These are phyloP conservation scores for Brassica incana DNA, from an alignment of 345 rosid species.

Conservation along the genomic window DNA sequence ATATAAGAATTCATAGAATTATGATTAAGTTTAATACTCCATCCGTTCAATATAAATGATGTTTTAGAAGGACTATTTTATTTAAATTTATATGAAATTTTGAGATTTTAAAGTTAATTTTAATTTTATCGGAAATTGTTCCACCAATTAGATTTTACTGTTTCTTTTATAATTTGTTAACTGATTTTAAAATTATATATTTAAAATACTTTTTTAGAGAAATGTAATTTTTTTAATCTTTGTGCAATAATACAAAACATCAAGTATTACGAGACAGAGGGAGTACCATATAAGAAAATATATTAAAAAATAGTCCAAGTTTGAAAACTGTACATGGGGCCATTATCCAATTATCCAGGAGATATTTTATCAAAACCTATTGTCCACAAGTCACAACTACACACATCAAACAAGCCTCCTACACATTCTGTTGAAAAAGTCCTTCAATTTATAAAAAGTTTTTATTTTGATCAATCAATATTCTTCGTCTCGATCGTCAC, in stretches of 20 bases:
- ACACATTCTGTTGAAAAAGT: conserved; percentile 15
- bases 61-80: conserved; percentile 29
- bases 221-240: no score
- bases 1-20: not conserved
- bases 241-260: no score
- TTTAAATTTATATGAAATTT: not conserved
- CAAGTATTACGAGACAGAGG: no score
- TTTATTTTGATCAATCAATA: not conserved
- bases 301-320: not conserved
- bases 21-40: not conserved
- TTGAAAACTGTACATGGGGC: not conserved
- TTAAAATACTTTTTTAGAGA: no score
- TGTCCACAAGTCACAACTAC: conserved; percentile 7
- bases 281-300: not conserved
- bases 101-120: no score
- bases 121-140: no score
- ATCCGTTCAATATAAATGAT: not conserved
- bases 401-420: not conserved
- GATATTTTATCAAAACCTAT: not conserved
- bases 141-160: no score
- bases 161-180: no score
- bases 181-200: no score
- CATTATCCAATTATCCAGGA: conserved; percentile 11
- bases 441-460: not conserved
- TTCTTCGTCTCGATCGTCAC: conserved; percentile 20